Conservation (phyloP, 2,329 filamentous ascomycete species). For the Talaromyces sp. region DNA sequence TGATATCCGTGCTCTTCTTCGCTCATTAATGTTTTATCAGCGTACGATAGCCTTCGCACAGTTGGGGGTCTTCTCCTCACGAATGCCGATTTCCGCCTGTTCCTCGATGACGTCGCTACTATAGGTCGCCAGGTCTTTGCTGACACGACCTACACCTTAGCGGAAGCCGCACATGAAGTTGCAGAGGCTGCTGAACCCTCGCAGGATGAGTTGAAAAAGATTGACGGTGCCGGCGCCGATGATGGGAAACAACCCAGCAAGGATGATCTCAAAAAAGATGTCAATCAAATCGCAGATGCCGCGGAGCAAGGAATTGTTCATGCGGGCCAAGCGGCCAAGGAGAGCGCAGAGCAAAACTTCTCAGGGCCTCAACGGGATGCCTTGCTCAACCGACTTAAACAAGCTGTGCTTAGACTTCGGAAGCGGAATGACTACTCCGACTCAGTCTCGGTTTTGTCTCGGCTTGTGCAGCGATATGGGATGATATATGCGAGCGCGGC, state of each 20-base stretch:
- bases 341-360: slow-evolving; percentile 72
- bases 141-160: slow-evolving; percentile 77
- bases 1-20: too few species aligned
- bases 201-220: slow-evolving; percentile 54
- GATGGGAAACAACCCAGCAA: slow-evolving; percentile 52
- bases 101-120: slow-evolving; percentile 74
- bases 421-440: slow-evolving; percentile 78
- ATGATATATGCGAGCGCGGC: slow-evolving; percentile 71
- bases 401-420: slow-evolving; percentile 69
- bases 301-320: slow-evolving; percentile 36
- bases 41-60: slow-evolving; percentile 77
- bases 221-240: slow-evolving; percentile 46
- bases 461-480: slow-evolving; percentile 75
- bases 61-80: slow-evolving; percentile 80
- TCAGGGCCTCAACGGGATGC: slow-evolving; percentile 69
- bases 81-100: slow-evolving; percentile 85
- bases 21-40: slow-evolving; percentile 38
- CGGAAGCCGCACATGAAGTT: slow-evolving; percentile 69
- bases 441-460: slow-evolving; percentile 74
- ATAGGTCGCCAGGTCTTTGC: slow-evolving; percentile 81
- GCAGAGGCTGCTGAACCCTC: slow-evolving; percentile 71
- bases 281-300: slow-evolving; percentile 50
- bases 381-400: slow-evolving; percentile 70
- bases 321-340: slow-evolving; percentile 56
- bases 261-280: slow-evolving; percentile 61